These are phyloP conservation scores for Zygosaccharomyces pseudobailii DNA, from an alignment of 1,139 yeast species.

Conservation along the genomic window DNA sequence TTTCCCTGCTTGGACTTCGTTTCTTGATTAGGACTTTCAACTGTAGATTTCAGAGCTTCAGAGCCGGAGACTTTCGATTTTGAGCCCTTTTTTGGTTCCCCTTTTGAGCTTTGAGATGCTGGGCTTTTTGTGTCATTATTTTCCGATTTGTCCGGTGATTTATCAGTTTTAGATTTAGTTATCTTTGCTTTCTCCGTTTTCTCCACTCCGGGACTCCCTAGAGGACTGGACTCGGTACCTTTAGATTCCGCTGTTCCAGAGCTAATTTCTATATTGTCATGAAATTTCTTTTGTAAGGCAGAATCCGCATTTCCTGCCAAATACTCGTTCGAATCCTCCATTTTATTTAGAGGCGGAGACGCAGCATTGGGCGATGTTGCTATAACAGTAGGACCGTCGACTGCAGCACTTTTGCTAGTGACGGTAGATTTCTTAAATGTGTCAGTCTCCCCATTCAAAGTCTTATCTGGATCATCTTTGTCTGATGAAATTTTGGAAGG, in stretches of 20 bases:
- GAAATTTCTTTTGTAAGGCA: neutral
- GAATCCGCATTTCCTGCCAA: neutral
- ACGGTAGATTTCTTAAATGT: neutral
- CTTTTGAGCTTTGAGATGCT: too few species aligned
- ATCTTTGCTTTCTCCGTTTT: too few species aligned
- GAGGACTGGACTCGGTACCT: neutral
- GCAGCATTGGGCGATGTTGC: neutral
- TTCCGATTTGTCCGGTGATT: too few species aligned
- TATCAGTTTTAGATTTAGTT: too few species aligned
- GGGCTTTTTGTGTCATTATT: too few species aligned
- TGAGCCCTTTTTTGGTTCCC: too few species aligned
- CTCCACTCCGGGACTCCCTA: too few species aligned
- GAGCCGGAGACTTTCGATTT: too few species aligned
- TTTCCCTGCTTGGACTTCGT: neutral
- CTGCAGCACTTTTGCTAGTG: neutral
- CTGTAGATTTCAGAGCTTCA: neutral
- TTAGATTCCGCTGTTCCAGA: neutral
- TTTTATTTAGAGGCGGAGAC: neutral
- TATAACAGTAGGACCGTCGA: neutral
- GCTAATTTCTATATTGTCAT: neutral
- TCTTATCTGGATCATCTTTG: neutral
- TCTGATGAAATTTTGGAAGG: neutral
- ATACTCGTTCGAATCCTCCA: neutral
- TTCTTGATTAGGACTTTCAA: neutral
- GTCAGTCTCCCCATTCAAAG: neutral